A percentile compares a stretch with the other conserved stretches of the same genome.
Conservation (phyloP, 768 basidiomycete species). For the Leccinum obscurum region DNA sequence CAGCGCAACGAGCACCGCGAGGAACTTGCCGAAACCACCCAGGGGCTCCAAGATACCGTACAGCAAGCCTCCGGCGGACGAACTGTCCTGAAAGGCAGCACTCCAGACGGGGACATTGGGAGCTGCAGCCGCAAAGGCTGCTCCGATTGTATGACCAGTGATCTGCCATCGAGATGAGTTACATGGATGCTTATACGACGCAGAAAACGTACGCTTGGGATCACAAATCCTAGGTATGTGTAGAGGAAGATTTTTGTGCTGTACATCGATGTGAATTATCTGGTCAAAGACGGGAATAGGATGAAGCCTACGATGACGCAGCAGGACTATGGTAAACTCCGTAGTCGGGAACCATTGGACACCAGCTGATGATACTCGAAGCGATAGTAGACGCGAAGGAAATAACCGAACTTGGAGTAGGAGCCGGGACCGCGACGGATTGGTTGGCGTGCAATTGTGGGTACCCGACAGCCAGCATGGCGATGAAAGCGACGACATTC, state of each 20-base stretch:
- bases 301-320: conserved; percentile 52
- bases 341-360: conserved; percentile 47
- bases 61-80: conserved; percentile 47
- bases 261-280: neutral
- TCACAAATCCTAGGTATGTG: conserved; percentile 47
- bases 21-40: conserved; percentile 47
- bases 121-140: conserved; percentile 45
- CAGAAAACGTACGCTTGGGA: conserved; percentile 38
- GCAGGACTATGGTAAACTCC: conserved; percentile 51
- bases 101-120: conserved; percentile 40
- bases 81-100: conserved; percentile 39
- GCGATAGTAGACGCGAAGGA: conserved; percentile 47
- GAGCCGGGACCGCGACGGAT: conserved; percentile 34
- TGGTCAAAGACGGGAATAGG: neutral
- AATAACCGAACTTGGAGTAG: conserved; percentile 37
- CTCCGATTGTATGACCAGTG: conserved; percentile 44
- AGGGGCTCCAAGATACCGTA: conserved; percentile 38
- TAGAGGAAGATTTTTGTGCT: conserved; percentile 44
- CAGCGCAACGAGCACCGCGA: conserved; percentile 51
- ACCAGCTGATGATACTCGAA: conserved; percentile 46
- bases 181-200: neutral
- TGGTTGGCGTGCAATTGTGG: conserved; percentile 55
- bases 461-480: conserved; percentile 67
- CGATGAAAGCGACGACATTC: conserved; percentile 63
- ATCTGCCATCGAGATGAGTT: conserved; percentile 27